Percentiles rank a stretch among this genome's conserved stretches.
Conservation (phyloP, 23 red algal genomes). For the Gracilariopsis chorda region DNA sequence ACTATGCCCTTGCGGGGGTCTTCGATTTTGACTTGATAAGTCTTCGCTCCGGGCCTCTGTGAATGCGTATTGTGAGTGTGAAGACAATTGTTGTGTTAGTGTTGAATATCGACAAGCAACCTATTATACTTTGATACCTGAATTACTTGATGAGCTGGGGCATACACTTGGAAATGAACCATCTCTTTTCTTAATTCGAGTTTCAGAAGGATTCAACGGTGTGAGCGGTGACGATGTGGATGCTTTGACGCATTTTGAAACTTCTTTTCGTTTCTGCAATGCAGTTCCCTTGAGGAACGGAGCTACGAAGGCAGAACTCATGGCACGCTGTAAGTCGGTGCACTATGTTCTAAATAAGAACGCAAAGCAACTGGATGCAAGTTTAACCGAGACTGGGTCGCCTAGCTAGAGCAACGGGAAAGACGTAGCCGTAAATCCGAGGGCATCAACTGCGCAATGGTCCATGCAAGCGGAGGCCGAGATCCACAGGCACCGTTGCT, state of each 20-base stretch:
- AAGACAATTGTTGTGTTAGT: not conserved
- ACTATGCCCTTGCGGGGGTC: conserved; percentile 35
- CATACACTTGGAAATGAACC: conserved; percentile 54
- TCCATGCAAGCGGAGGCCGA: no score
- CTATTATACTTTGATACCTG: not conserved
- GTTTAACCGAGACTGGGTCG: no score
- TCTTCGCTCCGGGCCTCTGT: conserved; percentile 49
- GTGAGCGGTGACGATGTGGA: not conserved
- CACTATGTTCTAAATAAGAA: no score
- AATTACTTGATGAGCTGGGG: no score
- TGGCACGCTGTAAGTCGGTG: not conserved
- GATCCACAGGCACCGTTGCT: no score
- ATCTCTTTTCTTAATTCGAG: not conserved
- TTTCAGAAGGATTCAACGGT: not conserved
- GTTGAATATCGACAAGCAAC: not conserved
- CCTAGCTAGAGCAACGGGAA: no score
- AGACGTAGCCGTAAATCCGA: no score
- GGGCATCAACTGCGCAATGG: no score
- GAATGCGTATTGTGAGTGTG: not conserved
- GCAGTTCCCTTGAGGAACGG: no score
- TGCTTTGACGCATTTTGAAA: not conserved
- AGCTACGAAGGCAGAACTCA: not conserved
- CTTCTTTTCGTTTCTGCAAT: not conserved
- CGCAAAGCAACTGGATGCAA: no score
- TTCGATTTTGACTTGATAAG: conserved; percentile 78